Percentiles rank a stretch among this genome's conserved stretches.
Evolutionary conservation across 805 yeast species (phyloP).

Genomic region (Metschnikowia borealis): DNA sequence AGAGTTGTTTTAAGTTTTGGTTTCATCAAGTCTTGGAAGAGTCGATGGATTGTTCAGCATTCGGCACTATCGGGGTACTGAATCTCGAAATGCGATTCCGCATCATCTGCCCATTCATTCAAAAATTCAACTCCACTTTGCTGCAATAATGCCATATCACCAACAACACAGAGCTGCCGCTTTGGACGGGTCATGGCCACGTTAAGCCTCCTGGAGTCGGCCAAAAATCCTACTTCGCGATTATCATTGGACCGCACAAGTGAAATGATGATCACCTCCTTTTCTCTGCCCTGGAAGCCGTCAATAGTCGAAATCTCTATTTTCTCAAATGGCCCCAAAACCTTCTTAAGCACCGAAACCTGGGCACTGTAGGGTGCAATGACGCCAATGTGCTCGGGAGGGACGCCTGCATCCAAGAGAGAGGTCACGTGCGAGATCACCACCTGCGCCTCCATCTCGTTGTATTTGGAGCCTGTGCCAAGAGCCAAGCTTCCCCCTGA

Average conservation of each 20-base stretch:
- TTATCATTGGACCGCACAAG: conserved; percentile 76
- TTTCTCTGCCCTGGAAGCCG: conserved; percentile 96
- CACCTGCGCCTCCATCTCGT: conserved; percentile 69
- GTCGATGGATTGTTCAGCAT: conserved; percentile 12
- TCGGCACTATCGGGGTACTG: conserved; percentile 52
- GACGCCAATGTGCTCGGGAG: conserved; percentile 63
- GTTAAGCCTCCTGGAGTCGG: conserved; percentile 75
- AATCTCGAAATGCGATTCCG: conserved; percentile 62
- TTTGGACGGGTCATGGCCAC: conserved; percentile 93
- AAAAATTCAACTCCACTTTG: conserved; percentile 45
- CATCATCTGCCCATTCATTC: conserved; percentile 64
- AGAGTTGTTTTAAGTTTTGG: not conserved
- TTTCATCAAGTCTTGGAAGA: not conserved
- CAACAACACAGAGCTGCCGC: conserved; percentile 79
- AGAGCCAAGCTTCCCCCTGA: conserved; percentile 12
- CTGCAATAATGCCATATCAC: conserved; percentile 72
- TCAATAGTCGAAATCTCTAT: conserved; percentile 88
- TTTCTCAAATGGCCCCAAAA: conserved; percentile 25
- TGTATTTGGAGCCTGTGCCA: conserved; percentile 57
- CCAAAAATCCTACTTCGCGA: conserved; percentile 74
- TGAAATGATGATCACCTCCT: conserved; percentile 76
- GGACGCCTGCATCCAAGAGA: conserved; percentile 51
- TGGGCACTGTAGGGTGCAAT: conserved; percentile 92
- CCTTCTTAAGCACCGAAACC: conserved; percentile 53
- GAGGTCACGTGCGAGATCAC: conserved; percentile 54